Conservation (phyloP, 1,284 basidiomycete genomes). For the Puccinia sorghi region DNA sequence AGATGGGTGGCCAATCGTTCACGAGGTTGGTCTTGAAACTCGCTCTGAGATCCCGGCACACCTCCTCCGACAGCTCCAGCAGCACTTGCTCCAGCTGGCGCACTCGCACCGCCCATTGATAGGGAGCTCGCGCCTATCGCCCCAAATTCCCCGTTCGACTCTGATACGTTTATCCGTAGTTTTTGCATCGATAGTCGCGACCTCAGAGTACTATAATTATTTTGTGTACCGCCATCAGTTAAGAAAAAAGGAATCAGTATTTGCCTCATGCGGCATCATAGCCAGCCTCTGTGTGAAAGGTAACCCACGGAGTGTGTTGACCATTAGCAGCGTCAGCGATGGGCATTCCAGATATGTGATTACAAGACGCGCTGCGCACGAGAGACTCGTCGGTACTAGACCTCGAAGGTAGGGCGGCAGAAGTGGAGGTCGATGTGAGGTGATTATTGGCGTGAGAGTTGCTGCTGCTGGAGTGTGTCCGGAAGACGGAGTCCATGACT, state of each 20-base stretch:
- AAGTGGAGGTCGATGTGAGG: not conserved
- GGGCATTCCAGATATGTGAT: not conserved
- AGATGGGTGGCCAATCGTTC: conserved; percentile 46
- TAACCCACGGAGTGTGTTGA: not conserved
- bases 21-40: conserved; percentile 38
- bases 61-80: not conserved
- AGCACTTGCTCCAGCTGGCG: not conserved
- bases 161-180: conserved; percentile 5
- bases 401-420: not conserved
- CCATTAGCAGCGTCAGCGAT: not conserved
- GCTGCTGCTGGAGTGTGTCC: conserved; percentile 20
- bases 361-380: conserved; percentile 15
- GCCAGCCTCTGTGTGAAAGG: not conserved
- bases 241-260: not conserved
- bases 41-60: not conserved
- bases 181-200: conserved; percentile 21
- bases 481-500: conserved; percentile 48
- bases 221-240: not conserved
- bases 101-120: not conserved
- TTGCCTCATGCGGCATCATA: not conserved
- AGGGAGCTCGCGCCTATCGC: not conserved
- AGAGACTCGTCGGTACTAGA: conserved; percentile 7
- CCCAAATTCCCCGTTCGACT: conserved; percentile 7
- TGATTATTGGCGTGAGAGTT: not conserved
- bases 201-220: not conserved